These are phyloP conservation scores for Tulasnella sp. DNA, from an alignment of 768 basidiomycete genomes.

Conservation along the genomic window DNA sequence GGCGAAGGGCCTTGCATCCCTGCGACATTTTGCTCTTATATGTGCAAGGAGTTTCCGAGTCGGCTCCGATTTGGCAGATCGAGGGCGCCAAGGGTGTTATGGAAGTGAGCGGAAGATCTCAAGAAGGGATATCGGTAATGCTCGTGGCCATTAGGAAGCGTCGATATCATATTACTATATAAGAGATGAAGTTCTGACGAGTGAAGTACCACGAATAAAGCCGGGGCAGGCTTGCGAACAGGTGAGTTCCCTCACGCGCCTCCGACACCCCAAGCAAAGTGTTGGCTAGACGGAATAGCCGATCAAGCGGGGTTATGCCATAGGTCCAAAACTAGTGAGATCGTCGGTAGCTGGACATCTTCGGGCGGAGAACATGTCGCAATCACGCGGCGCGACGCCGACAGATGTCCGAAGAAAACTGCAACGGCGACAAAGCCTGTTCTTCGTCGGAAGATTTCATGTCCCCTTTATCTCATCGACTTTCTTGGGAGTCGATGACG, in stretches of 20 bases:
- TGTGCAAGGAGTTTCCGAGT: neutral
- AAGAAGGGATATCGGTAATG: neutral
- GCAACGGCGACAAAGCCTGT: neutral
- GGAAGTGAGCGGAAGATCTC: conserved; percentile 9
- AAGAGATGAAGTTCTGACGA: neutral
- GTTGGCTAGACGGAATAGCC: conserved; percentile 1
- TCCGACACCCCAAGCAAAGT: neutral
- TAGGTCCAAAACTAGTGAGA: neutral
- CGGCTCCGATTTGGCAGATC: conserved; percentile 11
- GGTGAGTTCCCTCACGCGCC: conserved; percentile 12
- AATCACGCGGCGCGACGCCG: conserved; percentile 18
- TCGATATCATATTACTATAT: neutral
- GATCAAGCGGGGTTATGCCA: neutral
- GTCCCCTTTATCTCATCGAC: neutral
- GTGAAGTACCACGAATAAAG: neutral
- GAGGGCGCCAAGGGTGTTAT: neutral
- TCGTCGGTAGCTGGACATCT: conserved; percentile 7
- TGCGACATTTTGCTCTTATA: conserved; percentile 15
- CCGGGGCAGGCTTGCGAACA: neutral
- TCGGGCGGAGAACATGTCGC: conserved; percentile 19
- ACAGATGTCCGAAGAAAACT: conserved; percentile 24
- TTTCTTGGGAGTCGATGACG: conserved; percentile 3
- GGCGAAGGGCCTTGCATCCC: neutral
- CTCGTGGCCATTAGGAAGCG: conserved; percentile 5
- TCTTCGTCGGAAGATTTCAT: conserved; percentile 11